Base-by-base conservation (phyloP, 1,139 yeast species). In the Schwanniomyces etchellsii region DNA sequence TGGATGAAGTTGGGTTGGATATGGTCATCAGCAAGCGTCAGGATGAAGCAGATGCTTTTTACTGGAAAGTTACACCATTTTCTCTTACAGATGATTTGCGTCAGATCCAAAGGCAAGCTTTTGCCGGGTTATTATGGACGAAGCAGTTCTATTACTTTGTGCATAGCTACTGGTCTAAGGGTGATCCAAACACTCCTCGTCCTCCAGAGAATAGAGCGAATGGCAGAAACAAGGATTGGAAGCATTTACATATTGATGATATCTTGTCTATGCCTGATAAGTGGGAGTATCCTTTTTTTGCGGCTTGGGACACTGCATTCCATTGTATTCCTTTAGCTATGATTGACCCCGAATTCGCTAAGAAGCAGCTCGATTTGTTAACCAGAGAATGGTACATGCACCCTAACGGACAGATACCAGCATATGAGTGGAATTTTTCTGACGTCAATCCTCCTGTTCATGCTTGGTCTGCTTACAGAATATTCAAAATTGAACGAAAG, bases 341-440 rank as follows among this genome's bases (percentile, higher is more conserved):
- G 91, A 75, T 89, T 49, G 97, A 89, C 55, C 96, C 96, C 1
- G 89, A 78, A 40, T 89, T 86, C 64, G 95, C 96, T 27, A 89
- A 89, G 56, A 80, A 77, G 47, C 96, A 89, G 59, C 70, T 89
- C 43, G 95, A 84, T 54, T 64, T 88, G 37, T 65, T 89, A 52
- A 82, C 95, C 24, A 73, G 96, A 49, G 97, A 89, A 57, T 89
- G 97, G 97, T 89, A 88, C 57, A 86, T 88, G 95, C 96, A 91
- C 57, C 96, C 97, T 28, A 89, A 89, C 54, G 97, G 97, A n/a
- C 96, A 89, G 58, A 79, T 88, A 42, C 97, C 97, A 1, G 96
- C 96, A 14, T 89, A 89, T 55, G 97, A 89, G 57, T 89, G 97
- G 97, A 89, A 89, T 56, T 89, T 89, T 48, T 71, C 86, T 41